These are phyloP conservation scores for Teratosphaeria destructans DNA, from an alignment of 2,329 filamentous ascomycete genomes.

Conservation along the genomic window DNA sequence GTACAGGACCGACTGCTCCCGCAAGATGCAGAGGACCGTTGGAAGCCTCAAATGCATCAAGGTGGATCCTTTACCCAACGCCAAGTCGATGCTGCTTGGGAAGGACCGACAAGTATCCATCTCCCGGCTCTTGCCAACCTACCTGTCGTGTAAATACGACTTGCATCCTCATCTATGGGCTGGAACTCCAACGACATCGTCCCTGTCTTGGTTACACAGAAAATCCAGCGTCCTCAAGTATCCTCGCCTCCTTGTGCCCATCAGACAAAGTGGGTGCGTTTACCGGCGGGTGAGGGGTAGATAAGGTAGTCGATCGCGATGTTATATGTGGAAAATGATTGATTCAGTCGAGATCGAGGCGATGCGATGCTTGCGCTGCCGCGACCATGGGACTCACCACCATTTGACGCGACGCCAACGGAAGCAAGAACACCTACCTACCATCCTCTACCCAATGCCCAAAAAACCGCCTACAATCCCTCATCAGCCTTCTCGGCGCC, in stretches of 20 bases:
- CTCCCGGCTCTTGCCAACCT: no score
- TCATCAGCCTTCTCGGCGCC: conserved; percentile 26
- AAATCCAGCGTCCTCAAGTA: background rate
- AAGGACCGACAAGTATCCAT: no score
- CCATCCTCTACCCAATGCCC: conserved; percentile 1
- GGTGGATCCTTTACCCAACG: no score
- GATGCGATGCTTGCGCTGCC: background rate
- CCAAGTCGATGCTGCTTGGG: no score
- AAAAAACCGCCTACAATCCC: conserved; percentile 22
- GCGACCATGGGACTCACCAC: background rate
- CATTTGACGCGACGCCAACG: background rate
- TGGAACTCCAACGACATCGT: background rate
- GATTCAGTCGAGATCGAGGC: no score
- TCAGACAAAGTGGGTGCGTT: background rate
- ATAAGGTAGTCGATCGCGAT: no score
- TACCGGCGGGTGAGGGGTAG: no score
- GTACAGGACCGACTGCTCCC: no score
- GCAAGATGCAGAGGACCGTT: no score
- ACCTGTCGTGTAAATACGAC: background rate
- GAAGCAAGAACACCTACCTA: background rate
- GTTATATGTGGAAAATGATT: no score
- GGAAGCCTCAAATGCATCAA: no score
- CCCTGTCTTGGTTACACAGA: background rate
- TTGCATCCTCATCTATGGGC: background rate
- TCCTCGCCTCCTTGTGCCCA: background rate